Base-by-base conservation (phyloP, 108 stramenopile genomes). In the Chaetoceros tenuissimus region DNA sequence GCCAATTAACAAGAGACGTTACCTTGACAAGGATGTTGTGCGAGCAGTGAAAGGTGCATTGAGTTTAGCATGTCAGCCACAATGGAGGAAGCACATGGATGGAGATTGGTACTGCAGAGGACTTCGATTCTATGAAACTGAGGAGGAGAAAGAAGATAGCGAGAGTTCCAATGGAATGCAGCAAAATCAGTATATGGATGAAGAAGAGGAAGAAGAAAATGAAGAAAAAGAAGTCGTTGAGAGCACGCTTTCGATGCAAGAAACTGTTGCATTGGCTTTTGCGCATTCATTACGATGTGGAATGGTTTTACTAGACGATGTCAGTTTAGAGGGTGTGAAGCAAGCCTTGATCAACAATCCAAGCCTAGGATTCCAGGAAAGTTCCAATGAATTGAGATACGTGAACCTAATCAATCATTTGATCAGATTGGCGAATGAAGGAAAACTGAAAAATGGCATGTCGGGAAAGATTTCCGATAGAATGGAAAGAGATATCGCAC, bases 261-360 rank as follows among this genome's bases (percentile, higher is more conserved):
- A 94, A 63, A 94, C 92, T 2, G 55, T 85, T 0, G 80, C 82
- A 26, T 76, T 84, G 86, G 80, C 84, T 44, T 70, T 92, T 68
- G 90, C 90, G 24, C 90, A 92, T 59, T 85, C 85, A 1, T 45
- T 85, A 19, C 81, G 81, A 17, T 82, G 82, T 60, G 90, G 80
- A 21, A 48, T 84, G 51, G 69, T 87, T 3, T 60, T 86, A 46
- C 55, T 92, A 29, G 90, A 92, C 34, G 90, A 92, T 58, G 67
- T 73, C 28, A 68, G 80, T 5, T 53, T 92, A 47, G 58, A 69
- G 5, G 64, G 60, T 8, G 83, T 87, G 24, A 79, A 84, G 19
- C 67, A 84, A 48, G 57, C 77, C 23, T 62, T 89, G 64, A 31
- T 25, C 13, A 51, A n/a, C 7, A 34, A 52, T 1, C 23, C 31